Conservation (phyloP, 176 grass and related monocot species). For the Sorghum bicolor region Sorghum_bicolor_NCBIv3 NC_012870.2:75416501-75417000, state of each 20-base stretch:
- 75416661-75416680: slow-evolving; percentile 75
- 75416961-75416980: neutral
- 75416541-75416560: slow-evolving; percentile 66
- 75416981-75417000: slow-evolving; percentile 5
- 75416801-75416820: neutral
- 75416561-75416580: slow-evolving; percentile 49
- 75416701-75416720: neutral
- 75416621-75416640: slow-evolving; percentile 84
- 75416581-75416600: neutral
- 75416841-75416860: too few species aligned
- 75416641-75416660: slow-evolving; percentile 69
- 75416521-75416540: neutral
- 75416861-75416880: neutral
- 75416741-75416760: neutral
- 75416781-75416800: neutral
- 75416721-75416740: neutral
- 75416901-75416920: neutral
- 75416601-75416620: slow-evolving; percentile 39
- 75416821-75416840: slow-evolving; percentile 17
- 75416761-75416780: neutral
- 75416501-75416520: too few species aligned
- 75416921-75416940: neutral
- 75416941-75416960: neutral
- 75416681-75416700: slow-evolving; percentile 32
- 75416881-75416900: neutral